Percentiles rank a stretch among this genome's conserved stretches.
phyloP scores from a whole-genome alignment of 768 basidiomycete genomes.

The Postia placenta region DNA sequence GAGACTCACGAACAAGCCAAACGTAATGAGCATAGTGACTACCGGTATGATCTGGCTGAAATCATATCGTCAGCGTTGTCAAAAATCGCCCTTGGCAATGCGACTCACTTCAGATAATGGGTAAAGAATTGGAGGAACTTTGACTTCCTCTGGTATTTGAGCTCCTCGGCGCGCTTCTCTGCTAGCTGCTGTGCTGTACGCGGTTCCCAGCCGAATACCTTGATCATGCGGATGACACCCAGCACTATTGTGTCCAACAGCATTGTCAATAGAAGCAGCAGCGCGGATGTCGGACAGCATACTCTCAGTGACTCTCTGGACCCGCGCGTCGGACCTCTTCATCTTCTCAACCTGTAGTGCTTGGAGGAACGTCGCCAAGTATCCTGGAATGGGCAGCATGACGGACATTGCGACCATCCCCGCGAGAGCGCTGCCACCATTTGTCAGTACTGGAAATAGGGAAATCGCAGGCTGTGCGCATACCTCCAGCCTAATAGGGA shows the following conservation, averaged over 20 bases:
- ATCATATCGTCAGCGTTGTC: background rate
- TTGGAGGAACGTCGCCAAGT: slow-evolving; percentile 31
- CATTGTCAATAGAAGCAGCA: background rate
- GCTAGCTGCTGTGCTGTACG: slow-evolving; percentile 48
- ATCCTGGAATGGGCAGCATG: slow-evolving; percentile 39
- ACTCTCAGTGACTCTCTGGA: slow-evolving; percentile 39
- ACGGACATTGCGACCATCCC: slow-evolving; percentile 35
- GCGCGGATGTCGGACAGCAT: background rate
- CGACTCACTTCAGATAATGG: slow-evolving; percentile 32
- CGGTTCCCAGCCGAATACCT: slow-evolving; percentile 37
- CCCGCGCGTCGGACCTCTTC: slow-evolving; percentile 40
- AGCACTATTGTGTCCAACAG: slow-evolving; percentile 22
- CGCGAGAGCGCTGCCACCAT: slow-evolving; percentile 29
- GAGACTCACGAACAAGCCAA: background rate
- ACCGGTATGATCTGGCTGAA: background rate
- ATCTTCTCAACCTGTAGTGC: slow-evolving; percentile 32
- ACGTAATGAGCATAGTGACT: background rate
- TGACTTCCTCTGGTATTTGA: slow-evolving; percentile 45
- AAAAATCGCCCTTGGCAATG: background rate
- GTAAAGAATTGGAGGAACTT: slow-evolving; percentile 43
- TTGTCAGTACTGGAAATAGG: slow-evolving; percentile 22
- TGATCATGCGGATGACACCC: slow-evolving; percentile 35
- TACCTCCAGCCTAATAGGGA: slow-evolving; percentile 47
- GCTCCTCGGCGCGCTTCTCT: slow-evolving; percentile 54
- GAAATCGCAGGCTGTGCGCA: slow-evolving; percentile 1